Evolutionary conservation across 495 filamentous ascomycete species (phyloP), one percentile per base, ranked within the genome.

Genomic region (Entonaema liquescens): DNA sequence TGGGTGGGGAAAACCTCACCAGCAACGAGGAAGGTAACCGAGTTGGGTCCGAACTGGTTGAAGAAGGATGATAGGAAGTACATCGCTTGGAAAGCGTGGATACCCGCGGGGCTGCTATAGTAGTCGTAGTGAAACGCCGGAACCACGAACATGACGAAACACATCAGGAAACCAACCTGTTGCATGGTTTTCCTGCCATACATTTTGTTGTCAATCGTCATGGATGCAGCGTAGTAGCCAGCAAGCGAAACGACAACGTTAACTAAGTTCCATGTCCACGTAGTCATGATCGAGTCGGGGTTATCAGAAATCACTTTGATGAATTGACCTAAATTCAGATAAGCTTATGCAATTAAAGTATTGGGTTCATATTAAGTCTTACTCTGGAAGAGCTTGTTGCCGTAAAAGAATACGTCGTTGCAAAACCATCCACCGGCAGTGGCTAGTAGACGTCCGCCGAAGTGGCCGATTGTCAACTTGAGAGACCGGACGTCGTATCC

Each of bases 341-440:
- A 49, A 76, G 65, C 40, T 13, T 33, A 36, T 59, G 17, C 5
- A 29, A 25, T 59, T n/a, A 23, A 38, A 23, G 4, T 5, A 17
- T 19, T 25, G 8, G 11, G 12, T 12, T 15, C 0, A 2, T 8
- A 12, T 23, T 8, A 9, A 12, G 33, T 62, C 74, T 67, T 67
- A 74, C 84, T 85, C 81, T 96, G 93, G 86, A 97, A 97, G 38
- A 97, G 89, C 87, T 97, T 97, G 90, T 97, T 97, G 70, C 93
- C 94, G 80, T 97, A 97, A 83, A 97, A 97, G 87, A 97, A 97
- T 19, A 97, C 88, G 78, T 97, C 94, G 77, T 97, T 97, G 82
- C 87, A 89, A 78, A 91, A 97, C 93, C 94, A 97, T 15, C 86
- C 86, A 54, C 90, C 90, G 28, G 92, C 88, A 28, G 94, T 97